Conservation (phyloP, 805 yeast genomes). For the Myxozyma geophila region DNA sequence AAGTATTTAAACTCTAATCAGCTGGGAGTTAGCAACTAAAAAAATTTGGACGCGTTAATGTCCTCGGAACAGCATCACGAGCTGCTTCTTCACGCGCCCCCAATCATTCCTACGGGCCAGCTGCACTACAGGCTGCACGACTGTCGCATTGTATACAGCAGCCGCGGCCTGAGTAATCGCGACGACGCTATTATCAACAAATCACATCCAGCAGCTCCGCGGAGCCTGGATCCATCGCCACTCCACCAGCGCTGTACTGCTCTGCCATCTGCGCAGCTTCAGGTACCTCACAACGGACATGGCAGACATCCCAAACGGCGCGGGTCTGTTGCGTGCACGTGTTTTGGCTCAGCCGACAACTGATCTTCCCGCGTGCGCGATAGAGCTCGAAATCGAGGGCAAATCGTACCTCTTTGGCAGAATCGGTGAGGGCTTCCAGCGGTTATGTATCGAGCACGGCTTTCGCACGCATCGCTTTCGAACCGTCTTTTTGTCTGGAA, state of each 20-base stretch:
- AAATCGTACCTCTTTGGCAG: constrained; percentile 69
- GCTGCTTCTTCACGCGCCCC: too few relatives aligned
- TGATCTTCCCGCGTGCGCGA: constrained; percentile 18
- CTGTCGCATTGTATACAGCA: too few relatives aligned
- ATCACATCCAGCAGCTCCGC: constrained; percentile 8
- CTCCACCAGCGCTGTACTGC: neutral
- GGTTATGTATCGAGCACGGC: constrained; percentile 67
- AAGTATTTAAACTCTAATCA: neutral
- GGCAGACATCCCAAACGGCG: neutral
- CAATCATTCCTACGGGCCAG: too few relatives aligned
- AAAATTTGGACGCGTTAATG: constrained; percentile 1
- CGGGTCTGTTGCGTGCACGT: constrained; percentile 11
- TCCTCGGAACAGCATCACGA: neutral
- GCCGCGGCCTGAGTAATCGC: neutral
- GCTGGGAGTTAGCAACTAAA: neutral
- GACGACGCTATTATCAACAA: constrained; percentile 5
- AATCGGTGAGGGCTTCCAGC: constrained; percentile 83
- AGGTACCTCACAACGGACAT: too few relatives aligned
- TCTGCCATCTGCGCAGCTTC: neutral
- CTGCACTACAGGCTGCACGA: too few relatives aligned
- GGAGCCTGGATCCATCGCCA: constrained; percentile 12
- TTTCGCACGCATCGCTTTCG: constrained; percentile 61
- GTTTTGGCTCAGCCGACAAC: constrained; percentile 27
- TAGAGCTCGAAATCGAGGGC: constrained; percentile 18
- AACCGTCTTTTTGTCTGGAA: constrained; percentile 78